These are phyloP conservation scores for Tuctoria greenei DNA, from an alignment of 176 grass and related monocot species.

Conservation along the genomic window DNA sequence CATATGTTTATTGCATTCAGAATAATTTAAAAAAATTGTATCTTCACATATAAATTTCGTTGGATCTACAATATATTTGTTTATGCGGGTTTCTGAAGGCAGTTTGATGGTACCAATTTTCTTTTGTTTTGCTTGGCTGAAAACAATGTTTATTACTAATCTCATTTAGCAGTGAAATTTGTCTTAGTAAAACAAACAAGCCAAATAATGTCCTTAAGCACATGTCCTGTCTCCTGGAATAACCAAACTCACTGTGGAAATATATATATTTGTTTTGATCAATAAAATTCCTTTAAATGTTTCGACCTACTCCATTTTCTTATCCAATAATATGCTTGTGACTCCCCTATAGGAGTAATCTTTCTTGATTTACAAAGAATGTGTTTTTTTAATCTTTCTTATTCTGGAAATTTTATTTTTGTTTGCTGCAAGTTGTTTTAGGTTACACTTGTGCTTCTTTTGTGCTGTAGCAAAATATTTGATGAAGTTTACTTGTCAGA, in stretches of 20 bases:
- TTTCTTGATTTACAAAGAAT: background rate
- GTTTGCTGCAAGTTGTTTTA: background rate
- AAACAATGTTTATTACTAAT: background rate
- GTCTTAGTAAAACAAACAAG: background rate
- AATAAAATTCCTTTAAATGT: background rate
- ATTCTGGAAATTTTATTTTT: background rate
- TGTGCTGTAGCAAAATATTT: background rate
- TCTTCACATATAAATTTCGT: background rate
- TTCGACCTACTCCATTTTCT: background rate
- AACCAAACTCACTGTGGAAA: background rate
- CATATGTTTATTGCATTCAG: background rate
- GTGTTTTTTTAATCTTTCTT: slow-evolving; percentile 9
- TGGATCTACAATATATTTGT: background rate
- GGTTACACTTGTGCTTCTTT: background rate
- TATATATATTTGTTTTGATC: background rate
- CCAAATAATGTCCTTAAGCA: background rate
- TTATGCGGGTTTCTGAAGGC: background rate
- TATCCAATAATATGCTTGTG: background rate
- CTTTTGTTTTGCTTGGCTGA: background rate
- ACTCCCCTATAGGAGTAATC: background rate
- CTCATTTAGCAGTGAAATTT: background rate
- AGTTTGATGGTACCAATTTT: background rate
- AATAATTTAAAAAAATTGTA: background rate
- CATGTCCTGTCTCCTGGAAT: background rate
- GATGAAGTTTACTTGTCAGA: background rate